These are phyloP conservation scores for Camelina hispida DNA, from an alignment of 345 rosid genomes.

Conservation along the genomic window DNA sequence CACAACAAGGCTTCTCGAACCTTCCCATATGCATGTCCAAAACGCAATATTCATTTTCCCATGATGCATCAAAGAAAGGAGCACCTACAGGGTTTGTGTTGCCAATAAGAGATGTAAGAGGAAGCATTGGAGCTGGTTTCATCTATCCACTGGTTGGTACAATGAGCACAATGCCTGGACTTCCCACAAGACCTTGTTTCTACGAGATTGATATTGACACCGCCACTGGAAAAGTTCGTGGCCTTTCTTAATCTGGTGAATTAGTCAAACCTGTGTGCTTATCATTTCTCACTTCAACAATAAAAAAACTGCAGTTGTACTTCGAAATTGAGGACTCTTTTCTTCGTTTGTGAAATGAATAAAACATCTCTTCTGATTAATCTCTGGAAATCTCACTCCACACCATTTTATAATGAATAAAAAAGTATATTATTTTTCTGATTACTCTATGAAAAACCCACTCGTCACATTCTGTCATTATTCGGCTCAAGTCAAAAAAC, in stretches of 20 bases:
- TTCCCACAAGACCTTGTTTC: slow-evolving; percentile 97
- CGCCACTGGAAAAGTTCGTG: slow-evolving; percentile 79
- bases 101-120: slow-evolving; percentile 93
- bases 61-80: slow-evolving; percentile 81
- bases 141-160: slow-evolving; percentile 96
- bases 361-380: neutral
- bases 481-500: slow-evolving; percentile 24
- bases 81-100: slow-evolving; percentile 83
- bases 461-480: slow-evolving; percentile 13
- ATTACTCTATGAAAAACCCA: slow-evolving; percentile 2
- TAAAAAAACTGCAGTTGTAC: slow-evolving; percentile 27
- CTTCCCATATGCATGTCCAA: slow-evolving; percentile 99
- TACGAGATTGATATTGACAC: slow-evolving; percentile 89
- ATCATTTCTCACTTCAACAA: slow-evolving; percentile 22
- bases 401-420: neutral
- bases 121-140: slow-evolving; percentile 97
- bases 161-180: slow-evolving; percentile 99
- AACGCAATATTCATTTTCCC: slow-evolving; percentile 94
- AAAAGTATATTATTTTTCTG: neutral
- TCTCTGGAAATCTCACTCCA: slow-evolving; percentile 10
- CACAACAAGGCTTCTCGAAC: slow-evolving; percentile 78
- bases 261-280: slow-evolving; percentile 10
- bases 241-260: slow-evolving; percentile 61
- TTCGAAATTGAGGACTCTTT: slow-evolving; percentile 18
- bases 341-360: neutral